Conservation (phyloP, 78 protist species). For the Isochrysis galbana region DNA sequence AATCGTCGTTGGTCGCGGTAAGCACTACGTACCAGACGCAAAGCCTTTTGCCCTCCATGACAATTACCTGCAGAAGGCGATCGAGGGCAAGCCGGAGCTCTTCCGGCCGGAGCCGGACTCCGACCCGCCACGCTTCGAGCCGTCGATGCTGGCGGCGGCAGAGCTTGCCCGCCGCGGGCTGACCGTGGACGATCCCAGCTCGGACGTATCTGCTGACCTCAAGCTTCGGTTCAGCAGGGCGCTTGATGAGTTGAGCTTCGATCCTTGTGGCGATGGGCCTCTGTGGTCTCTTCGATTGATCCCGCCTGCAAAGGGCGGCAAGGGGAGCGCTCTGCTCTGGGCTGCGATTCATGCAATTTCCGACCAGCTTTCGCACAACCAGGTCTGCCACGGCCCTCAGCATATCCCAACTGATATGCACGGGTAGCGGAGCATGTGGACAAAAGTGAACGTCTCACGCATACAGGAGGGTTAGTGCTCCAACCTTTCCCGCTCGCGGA, state of each 20-base stretch:
- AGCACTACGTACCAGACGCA: neutral
- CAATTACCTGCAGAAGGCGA: neutral
- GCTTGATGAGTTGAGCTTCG: neutral
- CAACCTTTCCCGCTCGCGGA: too few species aligned
- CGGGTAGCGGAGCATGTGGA: too few species aligned
- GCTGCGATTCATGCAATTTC: neutral
- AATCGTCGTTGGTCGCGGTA: neutral
- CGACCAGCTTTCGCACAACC: neutral
- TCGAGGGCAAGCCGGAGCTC: neutral
- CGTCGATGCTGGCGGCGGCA: neutral
- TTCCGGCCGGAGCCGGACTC: neutral
- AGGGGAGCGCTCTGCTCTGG: neutral
- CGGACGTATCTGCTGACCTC: too few species aligned
- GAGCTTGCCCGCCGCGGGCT: neutral
- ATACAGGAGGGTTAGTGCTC: too few species aligned
- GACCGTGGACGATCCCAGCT: neutral
- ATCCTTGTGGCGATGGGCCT: neutral
- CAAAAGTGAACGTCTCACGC: too few species aligned
- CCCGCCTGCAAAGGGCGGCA: too few species aligned
- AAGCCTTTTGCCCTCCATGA: neutral
- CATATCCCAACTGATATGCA: too few species aligned
- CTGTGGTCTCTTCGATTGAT: neutral
- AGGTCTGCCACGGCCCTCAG: too few species aligned
- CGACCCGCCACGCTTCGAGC: neutral
- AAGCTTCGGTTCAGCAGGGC: neutral